Base-by-base conservation (phyloP, 2,329 filamentous ascomycete species). In the Penicillium hordei region DNA sequence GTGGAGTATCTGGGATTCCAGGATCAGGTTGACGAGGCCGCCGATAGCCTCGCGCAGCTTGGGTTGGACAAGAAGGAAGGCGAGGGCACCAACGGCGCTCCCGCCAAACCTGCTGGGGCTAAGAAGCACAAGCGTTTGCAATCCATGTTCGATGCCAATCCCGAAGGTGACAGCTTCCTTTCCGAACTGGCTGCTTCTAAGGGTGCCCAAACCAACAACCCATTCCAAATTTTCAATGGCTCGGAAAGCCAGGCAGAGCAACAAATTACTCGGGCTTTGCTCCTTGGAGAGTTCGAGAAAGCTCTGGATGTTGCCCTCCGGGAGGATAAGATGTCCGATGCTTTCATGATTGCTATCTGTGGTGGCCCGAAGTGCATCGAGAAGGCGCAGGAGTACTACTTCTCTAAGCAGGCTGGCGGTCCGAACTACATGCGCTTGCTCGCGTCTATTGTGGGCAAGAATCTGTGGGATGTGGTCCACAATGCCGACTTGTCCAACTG, bases 301-400 rank as follows among this genome's bases (percentile, higher is more conserved):
- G 94, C 94, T 19, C 88, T 96, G 57, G 90, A 95, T 56, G 86
- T 96, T 51, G 96, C 92, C 67, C 79, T 99, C 17, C 87, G 90
- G 68, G 91, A 97, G 74, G 87, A 95, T 64, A 87, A 93, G 52
- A 87, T 97, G 72, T 94, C 94, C 0, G 94, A 99, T 77, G 94
- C 94, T 39, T 96, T 99, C 77, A 91, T 99, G 80, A 93, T 99
- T 71, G 94, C 95, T 46, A 96, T 97, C 68, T 97, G 93, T 69
- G 93, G 94, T 58, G 94, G 93, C 48, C 91, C 96, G 72, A 89
- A 92, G 64, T 89, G 96, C 59, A 89, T 97, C 43, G 91, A 96
- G 68, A 97, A 96, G 79, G 93, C 93, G 5, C 94, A 97, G 75
- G 84, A 89, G 60, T 87, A 92, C 13, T 99, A 99, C 72, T 86